These are phyloP conservation scores for Aspergillus cavernicola DNA, from an alignment of 495 filamentous ascomycete species.

Conservation along the genomic window DNA sequence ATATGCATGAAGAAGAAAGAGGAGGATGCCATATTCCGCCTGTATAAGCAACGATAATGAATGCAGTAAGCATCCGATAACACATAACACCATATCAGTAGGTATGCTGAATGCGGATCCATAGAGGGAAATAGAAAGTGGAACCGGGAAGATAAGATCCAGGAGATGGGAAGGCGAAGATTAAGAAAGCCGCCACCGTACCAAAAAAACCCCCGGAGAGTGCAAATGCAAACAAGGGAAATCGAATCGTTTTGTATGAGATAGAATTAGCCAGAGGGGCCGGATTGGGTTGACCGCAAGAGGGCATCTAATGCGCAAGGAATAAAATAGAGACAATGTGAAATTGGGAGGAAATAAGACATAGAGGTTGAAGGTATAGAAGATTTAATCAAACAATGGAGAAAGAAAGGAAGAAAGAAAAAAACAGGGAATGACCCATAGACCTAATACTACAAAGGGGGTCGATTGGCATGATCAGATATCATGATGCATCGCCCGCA, in stretches of 20 bases:
- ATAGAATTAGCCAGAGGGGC: background rate
- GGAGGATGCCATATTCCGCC: too few relatives aligned
- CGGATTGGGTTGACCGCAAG: background rate
- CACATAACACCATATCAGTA: too few relatives aligned
- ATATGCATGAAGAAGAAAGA: background rate
- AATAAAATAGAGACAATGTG: background rate
- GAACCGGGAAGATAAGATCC: too few relatives aligned
- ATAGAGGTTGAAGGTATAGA: background rate
- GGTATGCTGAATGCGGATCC: too few relatives aligned
- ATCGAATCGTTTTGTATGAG: too few relatives aligned
- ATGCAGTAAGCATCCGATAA: too few relatives aligned
- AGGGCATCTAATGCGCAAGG: background rate
- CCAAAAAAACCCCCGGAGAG: too few relatives aligned
- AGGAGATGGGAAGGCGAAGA: too few relatives aligned
- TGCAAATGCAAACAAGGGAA: too few relatives aligned
- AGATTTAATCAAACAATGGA: background rate
- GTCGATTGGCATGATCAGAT: slow-evolving; percentile 10
- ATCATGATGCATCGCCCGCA: slow-evolving; percentile 25
- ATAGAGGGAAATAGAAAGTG: too few relatives aligned
- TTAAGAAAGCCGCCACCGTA: too few relatives aligned
- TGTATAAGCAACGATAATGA: too few relatives aligned
- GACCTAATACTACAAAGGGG: slow-evolving; percentile 6
- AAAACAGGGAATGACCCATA: background rate
- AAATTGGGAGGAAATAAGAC: background rate
- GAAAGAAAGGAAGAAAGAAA: background rate